Percentiles rank a stretch among this genome's conserved stretches.
Conservation (phyloP, 1,139 yeast species). For the Citeromyces hawaiiensis region DNA sequence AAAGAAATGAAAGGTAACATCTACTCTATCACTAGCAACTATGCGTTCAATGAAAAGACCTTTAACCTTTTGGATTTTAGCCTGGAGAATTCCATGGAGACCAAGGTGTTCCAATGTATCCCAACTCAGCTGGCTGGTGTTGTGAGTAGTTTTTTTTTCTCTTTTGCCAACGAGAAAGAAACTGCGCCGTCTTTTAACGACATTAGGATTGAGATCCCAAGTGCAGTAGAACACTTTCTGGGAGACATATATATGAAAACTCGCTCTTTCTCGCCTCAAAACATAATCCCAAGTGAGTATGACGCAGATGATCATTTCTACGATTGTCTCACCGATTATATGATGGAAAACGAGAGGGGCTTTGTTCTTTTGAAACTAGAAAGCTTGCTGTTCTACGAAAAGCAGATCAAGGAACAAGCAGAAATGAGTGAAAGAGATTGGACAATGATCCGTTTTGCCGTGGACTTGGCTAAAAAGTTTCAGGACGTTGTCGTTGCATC, state of each 20-base stretch:
- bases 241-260: not conserved
- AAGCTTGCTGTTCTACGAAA: not conserved
- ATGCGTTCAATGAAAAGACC: not conserved
- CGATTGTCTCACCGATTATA: not conserved
- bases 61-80: not conserved
- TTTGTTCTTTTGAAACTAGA: not conserved
- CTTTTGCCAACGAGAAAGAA: not conserved
- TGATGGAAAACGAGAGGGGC: not conserved
- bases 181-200: not conserved
- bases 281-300: not conserved
- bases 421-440: constrained; percentile 10
- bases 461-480: constrained; percentile 8
- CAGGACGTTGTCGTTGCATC: constrained; percentile 9
- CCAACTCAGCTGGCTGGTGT: not conserved
- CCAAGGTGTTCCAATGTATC: not conserved
- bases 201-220: not conserved
- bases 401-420: constrained; percentile 2
- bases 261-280: not conserved
- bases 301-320: not conserved
- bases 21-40: not conserved
- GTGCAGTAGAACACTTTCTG: not conserved
- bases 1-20: not conserved
- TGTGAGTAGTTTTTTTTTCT: not conserved
- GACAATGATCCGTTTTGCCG: constrained; percentile 9
- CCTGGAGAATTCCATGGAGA: not conserved